Base-by-base conservation (phyloP, 2,329 filamentous ascomycete species). In the Sporothrix pseudoabietina region DNA sequence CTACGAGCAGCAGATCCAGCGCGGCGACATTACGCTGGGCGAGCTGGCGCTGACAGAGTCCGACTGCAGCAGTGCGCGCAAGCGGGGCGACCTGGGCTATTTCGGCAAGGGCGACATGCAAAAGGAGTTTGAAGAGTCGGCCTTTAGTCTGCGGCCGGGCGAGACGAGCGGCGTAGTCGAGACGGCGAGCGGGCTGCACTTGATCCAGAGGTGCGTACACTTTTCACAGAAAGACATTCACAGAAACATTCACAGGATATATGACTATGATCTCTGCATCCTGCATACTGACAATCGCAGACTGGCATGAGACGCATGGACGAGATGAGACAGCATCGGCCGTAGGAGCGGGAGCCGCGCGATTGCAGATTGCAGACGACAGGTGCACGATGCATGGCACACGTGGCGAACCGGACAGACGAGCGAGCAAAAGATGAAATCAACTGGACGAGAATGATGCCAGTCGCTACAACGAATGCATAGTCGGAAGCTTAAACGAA, bases 31-130 rank as follows among this genome's bases (percentile, higher is more conserved):
- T 66, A 86, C 87, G 71, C 87, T 99, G 55, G 94, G 93, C 66
- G 92, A 98, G 76, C 87, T 99, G 76, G 96, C 96, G 14, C 88
- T 90, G 74, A 92, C 90, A 59, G 96, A 98, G 84, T 97, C 93
- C 19, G 96, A 99, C 84, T 98, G 95, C 84, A 97, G 93, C 82
- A 98, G 94, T 78, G 94, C 96, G 41, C 89, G 94, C 78, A 99
- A 98, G 87, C 89, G 91, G 77, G 96, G 96, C 73, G 96, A 99
- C 81, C 84, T 99, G 84, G 96, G 96, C 26, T 97, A 94, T 83
- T 99, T 99, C 82, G 94, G 94, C 72, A 90, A 88, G 78, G 94
- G 94, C 39, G 95, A 98, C 79, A 99, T 99, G 96, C 96, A 99
- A 82, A 95, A 94, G 85, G 95, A 98, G 83, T 99, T 99, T 80